phyloP scores from a whole-genome alignment of 129 eudicot species.

The Lactuca saligna region DNA sequence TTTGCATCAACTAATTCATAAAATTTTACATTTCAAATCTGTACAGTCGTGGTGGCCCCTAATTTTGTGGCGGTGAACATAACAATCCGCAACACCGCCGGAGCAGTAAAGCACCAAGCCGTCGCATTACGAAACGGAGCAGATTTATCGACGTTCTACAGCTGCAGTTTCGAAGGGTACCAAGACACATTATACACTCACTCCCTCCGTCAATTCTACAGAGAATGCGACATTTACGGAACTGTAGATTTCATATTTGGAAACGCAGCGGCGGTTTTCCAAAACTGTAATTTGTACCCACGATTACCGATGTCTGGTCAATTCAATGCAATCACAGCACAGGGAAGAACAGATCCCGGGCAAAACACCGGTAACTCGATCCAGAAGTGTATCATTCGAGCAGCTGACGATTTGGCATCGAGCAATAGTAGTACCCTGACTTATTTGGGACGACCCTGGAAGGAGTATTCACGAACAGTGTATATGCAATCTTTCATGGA shows the following conservation, averaged over 20 bases:
- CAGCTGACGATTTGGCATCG: conserved; percentile 49
- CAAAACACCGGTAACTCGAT: conserved; percentile 57
- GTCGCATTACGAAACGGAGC: conserved; percentile 67
- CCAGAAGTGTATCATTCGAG: conserved; percentile 42
- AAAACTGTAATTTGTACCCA: conserved; percentile 47
- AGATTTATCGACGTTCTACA: conserved; percentile 55
- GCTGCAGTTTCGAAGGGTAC: conserved; percentile 65
- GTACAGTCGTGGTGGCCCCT: conserved; percentile 47
- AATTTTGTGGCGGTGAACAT: conserved; percentile 60
- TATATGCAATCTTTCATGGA: conserved; percentile 60
- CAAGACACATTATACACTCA: conserved; percentile 67
- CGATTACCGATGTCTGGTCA: conserved; percentile 49
- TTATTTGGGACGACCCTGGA: conserved; percentile 68
- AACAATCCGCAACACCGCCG: conserved; percentile 67
- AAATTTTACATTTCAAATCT: background rate
- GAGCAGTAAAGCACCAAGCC: conserved; percentile 55
- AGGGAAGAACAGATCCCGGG: conserved; percentile 49
- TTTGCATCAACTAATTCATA: too few relatives aligned
- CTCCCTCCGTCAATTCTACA: conserved; percentile 60
- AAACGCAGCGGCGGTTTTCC: conserved; percentile 52
- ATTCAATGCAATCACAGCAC: conserved; percentile 69
- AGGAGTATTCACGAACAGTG: conserved; percentile 42
- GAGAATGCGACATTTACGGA: conserved; percentile 55
- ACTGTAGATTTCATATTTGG: conserved; percentile 70
- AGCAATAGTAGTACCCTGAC: conserved; percentile 37